Evolutionary conservation across 2,329 filamentous ascomycete species (phyloP).

Genomic region (Aspergillus sp.): DNA sequence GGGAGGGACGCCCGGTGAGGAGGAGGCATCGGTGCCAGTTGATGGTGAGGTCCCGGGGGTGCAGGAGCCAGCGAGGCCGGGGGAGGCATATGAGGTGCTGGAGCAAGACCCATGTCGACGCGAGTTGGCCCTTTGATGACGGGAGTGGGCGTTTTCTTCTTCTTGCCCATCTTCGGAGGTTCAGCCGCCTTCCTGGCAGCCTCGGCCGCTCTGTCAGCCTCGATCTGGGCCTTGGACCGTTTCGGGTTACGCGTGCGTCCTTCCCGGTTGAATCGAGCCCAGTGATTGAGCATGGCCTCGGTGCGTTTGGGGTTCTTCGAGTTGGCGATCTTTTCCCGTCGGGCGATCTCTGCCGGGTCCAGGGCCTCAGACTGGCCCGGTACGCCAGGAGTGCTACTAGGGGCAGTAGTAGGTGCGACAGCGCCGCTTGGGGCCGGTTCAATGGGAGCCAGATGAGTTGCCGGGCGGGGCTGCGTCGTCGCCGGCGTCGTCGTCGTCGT

Average conservation of each 20-base stretch:
- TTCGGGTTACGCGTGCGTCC: slow-evolving; percentile 45
- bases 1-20: slow-evolving; percentile 12
- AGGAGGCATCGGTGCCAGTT: slow-evolving; percentile 19
- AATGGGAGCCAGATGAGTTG: slow-evolving; percentile 18
- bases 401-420: slow-evolving; percentile 9
- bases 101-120: slow-evolving; percentile 20
- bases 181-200: slow-evolving; percentile 27
- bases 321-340: slow-evolving; percentile 40
- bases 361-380: slow-evolving; percentile 23
- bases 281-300: slow-evolving; percentile 46
- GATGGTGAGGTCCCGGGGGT: slow-evolving; percentile 15
- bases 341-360: slow-evolving; percentile 30
- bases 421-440: slow-evolving; percentile 19
- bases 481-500: not conserved
- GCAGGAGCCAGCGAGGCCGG: slow-evolving; percentile 15
- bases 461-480: slow-evolving; percentile 14
- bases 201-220: slow-evolving; percentile 37
- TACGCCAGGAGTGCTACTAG: slow-evolving; percentile 9
- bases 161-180: slow-evolving; percentile 25
- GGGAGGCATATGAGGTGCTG: slow-evolving; percentile 15
- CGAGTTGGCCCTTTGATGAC: slow-evolving; percentile 16
- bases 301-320: slow-evolving; percentile 46
- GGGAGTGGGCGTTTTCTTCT: slow-evolving; percentile 22
- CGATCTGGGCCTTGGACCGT: slow-evolving; percentile 45
- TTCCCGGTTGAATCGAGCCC: slow-evolving; percentile 44